Evolutionary conservation across 2,329 filamentous ascomycete species (phyloP).

Genomic region (Fusarium devonianum): DNA sequence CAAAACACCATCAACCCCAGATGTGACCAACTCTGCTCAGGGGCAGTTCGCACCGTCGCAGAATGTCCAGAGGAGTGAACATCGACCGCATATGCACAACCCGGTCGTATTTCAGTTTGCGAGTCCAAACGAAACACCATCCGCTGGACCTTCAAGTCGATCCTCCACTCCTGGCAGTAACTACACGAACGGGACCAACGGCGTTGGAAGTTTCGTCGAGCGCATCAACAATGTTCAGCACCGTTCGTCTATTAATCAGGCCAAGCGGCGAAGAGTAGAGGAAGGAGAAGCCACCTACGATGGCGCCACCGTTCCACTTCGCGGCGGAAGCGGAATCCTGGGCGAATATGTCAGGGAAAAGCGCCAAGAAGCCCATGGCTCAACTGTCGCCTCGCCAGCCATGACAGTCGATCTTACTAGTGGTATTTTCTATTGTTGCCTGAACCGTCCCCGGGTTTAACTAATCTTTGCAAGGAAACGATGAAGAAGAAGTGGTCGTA

Average conservation of each 20-base stretch:
- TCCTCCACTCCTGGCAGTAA: conserved; percentile 45
- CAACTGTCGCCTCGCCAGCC: conserved; percentile 42
- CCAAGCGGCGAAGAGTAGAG: conserved; percentile 70
- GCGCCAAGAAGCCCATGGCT: conserved; percentile 52
- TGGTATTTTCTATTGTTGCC: conserved; percentile 45
- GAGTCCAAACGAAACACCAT: conserved; percentile 46
- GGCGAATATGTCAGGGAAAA: conserved; percentile 72
- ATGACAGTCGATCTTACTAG: conserved; percentile 67
- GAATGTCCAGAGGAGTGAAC: conserved; percentile 32
- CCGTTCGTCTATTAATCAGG: conserved; percentile 63
- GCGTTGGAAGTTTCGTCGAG: conserved; percentile 72
- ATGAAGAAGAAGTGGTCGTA: conserved; percentile 65
- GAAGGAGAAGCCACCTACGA: conserved; percentile 53
- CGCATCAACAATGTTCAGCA: conserved; percentile 77
- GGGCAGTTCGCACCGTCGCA: conserved; percentile 35
- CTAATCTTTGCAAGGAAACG: conserved; percentile 45
- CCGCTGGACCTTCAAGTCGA: conserved; percentile 44
- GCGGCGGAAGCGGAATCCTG: conserved; percentile 62
- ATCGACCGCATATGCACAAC: conserved; percentile 40
- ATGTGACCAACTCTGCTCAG: conserved; percentile 38
- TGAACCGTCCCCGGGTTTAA: conserved; percentile 16
- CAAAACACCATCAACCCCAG: conserved; percentile 41
- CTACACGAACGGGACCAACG: conserved; percentile 41
- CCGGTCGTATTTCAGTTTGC: conserved; percentile 54
- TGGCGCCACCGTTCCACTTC: conserved; percentile 42